Evolutionary conservation across 495 filamentous ascomycete genomes (phyloP), one percentile per base, ranked within the genome.

Genomic region (Podospora appendiculata): DNA sequence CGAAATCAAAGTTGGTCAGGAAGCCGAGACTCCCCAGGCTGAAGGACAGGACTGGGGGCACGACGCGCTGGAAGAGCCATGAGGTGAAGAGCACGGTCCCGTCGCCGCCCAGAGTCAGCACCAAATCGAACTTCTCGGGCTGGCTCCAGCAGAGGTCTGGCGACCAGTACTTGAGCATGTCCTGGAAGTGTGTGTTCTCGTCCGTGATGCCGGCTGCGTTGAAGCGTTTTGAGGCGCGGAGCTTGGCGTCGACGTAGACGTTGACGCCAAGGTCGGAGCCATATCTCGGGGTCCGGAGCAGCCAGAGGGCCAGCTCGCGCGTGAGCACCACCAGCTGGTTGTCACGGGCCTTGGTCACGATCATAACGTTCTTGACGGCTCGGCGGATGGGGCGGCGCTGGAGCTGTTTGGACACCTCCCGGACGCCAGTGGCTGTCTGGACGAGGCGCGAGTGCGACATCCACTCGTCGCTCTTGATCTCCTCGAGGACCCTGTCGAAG

Each of bases 331-430:
- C 89, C 38, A 98, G 73, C 41, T 84, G 80, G 59, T 95, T 95
- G 66, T 98, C 94, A 43, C 89, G 79, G 19, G 94, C 90, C 69
- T 97, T 98, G 52, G 94, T 98, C 32, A 98, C 81, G 57, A 98
- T 90, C 89, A 98, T 95, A 52, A 98, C 81, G 65, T 85, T 95
- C 52, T 79, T 79, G 35, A 96, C 90, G 1, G 88, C 90, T 46
- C 89, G 82, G 65, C 85, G 89, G 69, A 96, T 88, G 12, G 90
- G 90, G 32, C 87, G 77, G 41, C 92, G 81, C 68, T 93, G 89
- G 45, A 98, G 74, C 68, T 96, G 93, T 66, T 90, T 89, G 2
- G 90, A 92, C 2, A 97, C 90, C 65, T 98, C 93, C 6, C 93
- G 81, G 9, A 98, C 94, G 17, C 89, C 86, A 1, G 89, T 92